phyloP scores from a whole-genome alignment of 495 filamentous ascomycete genomes.

The Tetracladium setigerum region DNA sequence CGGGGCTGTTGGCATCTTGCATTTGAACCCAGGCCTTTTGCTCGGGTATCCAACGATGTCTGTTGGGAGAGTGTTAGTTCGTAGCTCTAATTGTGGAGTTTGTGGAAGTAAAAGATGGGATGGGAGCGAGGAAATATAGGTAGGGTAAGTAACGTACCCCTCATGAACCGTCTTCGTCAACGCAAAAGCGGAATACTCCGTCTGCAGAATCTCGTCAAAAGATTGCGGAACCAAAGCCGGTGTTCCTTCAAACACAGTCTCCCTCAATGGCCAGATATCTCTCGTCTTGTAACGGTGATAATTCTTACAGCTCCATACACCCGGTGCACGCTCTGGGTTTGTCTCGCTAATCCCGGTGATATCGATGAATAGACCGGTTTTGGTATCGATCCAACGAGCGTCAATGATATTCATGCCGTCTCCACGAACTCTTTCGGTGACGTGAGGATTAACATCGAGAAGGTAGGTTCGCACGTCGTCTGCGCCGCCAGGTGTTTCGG shows the following conservation, averaged over 20 bases:
- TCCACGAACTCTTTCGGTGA: constrained; percentile 48
- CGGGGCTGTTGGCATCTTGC: not conserved
- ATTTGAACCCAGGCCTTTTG: constrained; percentile 16
- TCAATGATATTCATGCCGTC: constrained; percentile 76
- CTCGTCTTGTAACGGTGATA: constrained; percentile 60
- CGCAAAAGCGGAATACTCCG: constrained; percentile 65
- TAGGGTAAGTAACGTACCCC: too few relatives aligned
- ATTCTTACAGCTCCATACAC: constrained; percentile 79
- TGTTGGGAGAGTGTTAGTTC: not conserved
- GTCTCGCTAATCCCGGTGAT: constrained; percentile 74
- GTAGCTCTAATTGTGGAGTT: too few relatives aligned
- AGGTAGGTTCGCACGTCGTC: constrained; percentile 50
- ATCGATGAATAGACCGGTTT: constrained; percentile 77
- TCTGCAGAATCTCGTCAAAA: constrained; percentile 62
- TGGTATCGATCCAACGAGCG: constrained; percentile 73
- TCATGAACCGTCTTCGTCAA: constrained; percentile 56
- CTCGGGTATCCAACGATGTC: constrained; percentile 18
- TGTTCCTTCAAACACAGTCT: constrained; percentile 70
- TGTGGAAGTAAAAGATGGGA: too few relatives aligned
- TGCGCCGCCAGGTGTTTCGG: constrained; percentile 14
- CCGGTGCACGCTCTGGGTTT: constrained; percentile 47
- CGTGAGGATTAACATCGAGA: constrained; percentile 72
- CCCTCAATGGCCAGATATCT: constrained; percentile 73
- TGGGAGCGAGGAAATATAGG: too few relatives aligned
- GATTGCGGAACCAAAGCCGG: constrained; percentile 68